Base-by-base conservation (phyloP, 2,329 filamentous ascomycete species). In the Penicillium sp. region DNA sequence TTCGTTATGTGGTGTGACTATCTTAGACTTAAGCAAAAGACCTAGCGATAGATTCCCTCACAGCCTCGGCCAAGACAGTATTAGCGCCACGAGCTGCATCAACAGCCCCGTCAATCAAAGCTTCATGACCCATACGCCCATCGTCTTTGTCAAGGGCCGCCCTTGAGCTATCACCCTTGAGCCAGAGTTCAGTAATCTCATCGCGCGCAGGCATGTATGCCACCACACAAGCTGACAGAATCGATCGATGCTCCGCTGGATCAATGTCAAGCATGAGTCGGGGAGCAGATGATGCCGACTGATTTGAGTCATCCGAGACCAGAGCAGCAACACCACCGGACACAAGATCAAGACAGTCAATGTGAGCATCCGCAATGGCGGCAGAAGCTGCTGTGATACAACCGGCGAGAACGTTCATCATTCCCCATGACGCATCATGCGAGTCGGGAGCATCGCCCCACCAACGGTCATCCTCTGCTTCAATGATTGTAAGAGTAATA, bases 301-400 rank as follows among this genome's bases (percentile, higher is more conserved):
- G 60, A 2, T 61, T 62, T 47, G 53, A 50, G 29, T 69, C 66
- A 55, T 71, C 71, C n/a, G 75, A 61, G 14, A 94, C 86, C 46
- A 96, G 74, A 4, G 91, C 93, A 31, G 93, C 92, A 39, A 97
- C 90, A 29, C 94, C 94, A 10, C 92, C 94, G 31, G 89, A 85
- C 18, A 97, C 88, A 32, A 93, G 83, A 76, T 97, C 94, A 46
- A 97, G 87, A 70, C 92, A 97, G 71, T 99, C 94, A 59, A 99
- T 97, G 9, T 92, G 92, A 1, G 94, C 94, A 76, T 99, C 94
- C 3, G 89, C 89, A 69, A 99, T 86, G 14, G 94, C 94, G 10
- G 93, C 93, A 53, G 92, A 92, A 10, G 93, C 91, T 53, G 95
- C 93, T 0, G 92, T 97, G 65, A 99, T 92, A 70, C 92, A 97